Evolutionary conservation across 1,139 yeast genomes (phyloP).

Genomic region (Candida tunisiensis): DNA sequence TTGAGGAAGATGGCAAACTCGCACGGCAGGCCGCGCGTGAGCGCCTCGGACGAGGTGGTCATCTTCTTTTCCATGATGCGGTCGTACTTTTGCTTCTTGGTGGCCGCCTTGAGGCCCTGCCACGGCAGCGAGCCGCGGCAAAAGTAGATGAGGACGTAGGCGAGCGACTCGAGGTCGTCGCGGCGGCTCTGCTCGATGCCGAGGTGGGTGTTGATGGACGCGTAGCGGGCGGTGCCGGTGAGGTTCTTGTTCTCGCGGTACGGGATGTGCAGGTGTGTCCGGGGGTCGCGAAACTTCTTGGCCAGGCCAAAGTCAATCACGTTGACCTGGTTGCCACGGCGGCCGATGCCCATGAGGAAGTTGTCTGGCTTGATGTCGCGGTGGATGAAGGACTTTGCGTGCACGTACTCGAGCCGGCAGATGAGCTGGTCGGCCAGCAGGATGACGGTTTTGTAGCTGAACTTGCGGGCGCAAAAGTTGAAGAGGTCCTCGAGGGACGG

Average conservation of each 20-base stretch:
- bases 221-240: slow-evolving; percentile 96
- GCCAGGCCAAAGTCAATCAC: slow-evolving; percentile 97
- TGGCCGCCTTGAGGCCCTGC: slow-evolving; percentile 97
- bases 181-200: slow-evolving; percentile 96
- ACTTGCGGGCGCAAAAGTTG: slow-evolving; percentile 88
- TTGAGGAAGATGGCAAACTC: slow-evolving; percentile 83
- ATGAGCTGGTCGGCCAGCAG: slow-evolving; percentile 87
- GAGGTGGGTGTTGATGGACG: slow-evolving; percentile 86
- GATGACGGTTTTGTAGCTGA: slow-evolving; percentile 84
- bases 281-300: slow-evolving; percentile 86
- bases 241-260: slow-evolving; percentile 91
- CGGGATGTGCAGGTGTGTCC: slow-evolving; percentile 90
- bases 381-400: slow-evolving; percentile 89
- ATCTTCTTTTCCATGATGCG: slow-evolving; percentile 93
- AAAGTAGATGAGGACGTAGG: slow-evolving; percentile 88
- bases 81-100: slow-evolving; percentile 93
- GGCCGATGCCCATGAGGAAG: slow-evolving; percentile 91
- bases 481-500: slow-evolving; percentile 92
- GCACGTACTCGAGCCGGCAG: slow-evolving; percentile 88
- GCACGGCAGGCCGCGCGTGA: slow-evolving; percentile 82
- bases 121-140: slow-evolving; percentile 94
- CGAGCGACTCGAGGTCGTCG: slow-evolving; percentile 91
- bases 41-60: slow-evolving; percentile 77
- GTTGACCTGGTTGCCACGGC: slow-evolving; percentile 88
- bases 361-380: slow-evolving; percentile 86